A percentile compares a stretch with the other conserved stretches of the same genome.
Conservation (phyloP, 495 filamentous ascomycete genomes). For the Cairneyella variabilis region DNA sequence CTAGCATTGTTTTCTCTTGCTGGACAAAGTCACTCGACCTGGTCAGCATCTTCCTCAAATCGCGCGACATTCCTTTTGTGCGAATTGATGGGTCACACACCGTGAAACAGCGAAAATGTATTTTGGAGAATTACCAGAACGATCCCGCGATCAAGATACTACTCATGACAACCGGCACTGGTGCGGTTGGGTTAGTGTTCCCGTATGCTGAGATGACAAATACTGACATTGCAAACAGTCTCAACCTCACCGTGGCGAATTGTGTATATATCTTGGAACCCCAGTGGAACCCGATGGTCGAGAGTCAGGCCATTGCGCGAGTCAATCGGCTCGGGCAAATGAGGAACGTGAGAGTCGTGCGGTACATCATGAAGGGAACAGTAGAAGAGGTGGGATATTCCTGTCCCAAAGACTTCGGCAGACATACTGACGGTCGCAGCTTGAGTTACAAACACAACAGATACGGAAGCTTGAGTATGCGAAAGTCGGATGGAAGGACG, state of each 20-base stretch:
- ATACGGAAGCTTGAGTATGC: slow-evolving; percentile 9
- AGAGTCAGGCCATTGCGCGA: slow-evolving; percentile 47
- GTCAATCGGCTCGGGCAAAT: slow-evolving; percentile 44
- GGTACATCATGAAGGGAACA: slow-evolving; percentile 41
- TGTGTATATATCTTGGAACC: slow-evolving; percentile 48
- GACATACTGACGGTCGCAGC: background rate
- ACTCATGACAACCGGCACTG: slow-evolving; percentile 52
- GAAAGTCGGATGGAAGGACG: slow-evolving; percentile 8
- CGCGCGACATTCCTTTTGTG: slow-evolving; percentile 27
- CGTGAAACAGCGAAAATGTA: slow-evolving; percentile 25
- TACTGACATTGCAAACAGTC: too few relatives aligned
- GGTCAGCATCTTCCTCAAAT: slow-evolving; percentile 24
- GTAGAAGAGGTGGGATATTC: slow-evolving; percentile 41
- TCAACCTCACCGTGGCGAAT: slow-evolving; percentile 45
- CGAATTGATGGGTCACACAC: slow-evolving; percentile 37
- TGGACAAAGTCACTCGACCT: slow-evolving; percentile 46
- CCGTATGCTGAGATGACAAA: too few relatives aligned
- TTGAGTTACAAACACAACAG: slow-evolving; percentile 15
- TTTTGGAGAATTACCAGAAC: slow-evolving; percentile 32
- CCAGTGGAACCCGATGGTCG: slow-evolving; percentile 53
- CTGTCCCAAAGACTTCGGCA: background rate
- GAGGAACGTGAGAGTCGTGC: slow-evolving; percentile 36
- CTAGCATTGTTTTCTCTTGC: slow-evolving; percentile 49
- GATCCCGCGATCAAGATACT: slow-evolving; percentile 30
- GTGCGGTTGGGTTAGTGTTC: slow-evolving; percentile 42